Conservation (phyloP, 208 protist genomes). For the Balamuthia mandrillaris region DNA sequence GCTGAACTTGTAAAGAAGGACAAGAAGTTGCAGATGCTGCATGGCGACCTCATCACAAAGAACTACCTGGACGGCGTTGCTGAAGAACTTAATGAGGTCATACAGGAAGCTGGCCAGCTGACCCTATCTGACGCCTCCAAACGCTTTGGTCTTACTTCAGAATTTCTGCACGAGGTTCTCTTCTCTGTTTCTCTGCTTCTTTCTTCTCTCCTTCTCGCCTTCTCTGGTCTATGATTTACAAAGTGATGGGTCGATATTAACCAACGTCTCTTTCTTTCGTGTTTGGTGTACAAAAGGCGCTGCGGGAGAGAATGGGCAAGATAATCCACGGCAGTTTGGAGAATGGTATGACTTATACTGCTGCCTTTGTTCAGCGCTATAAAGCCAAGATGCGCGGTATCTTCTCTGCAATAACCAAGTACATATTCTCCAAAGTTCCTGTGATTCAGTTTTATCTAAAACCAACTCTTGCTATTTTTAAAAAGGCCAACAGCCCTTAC, state of each 20-base stretch:
- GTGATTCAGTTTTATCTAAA: not conserved
- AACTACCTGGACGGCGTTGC: slow-evolving; percentile 57
- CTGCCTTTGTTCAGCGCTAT: slow-evolving; percentile 53
- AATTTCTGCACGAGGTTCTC: slow-evolving; percentile 42
- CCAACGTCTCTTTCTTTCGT: too few species aligned
- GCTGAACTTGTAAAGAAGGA: slow-evolving; percentile 7
- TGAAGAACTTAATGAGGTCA: slow-evolving; percentile 56
- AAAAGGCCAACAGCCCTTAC: not conserved
- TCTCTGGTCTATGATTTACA: too few species aligned
- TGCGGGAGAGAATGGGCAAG: slow-evolving; percentile 37
- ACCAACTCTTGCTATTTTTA: not conserved
- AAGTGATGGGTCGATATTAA: too few species aligned
- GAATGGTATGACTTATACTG: slow-evolving; percentile 50
- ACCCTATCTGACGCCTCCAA: slow-evolving; percentile 45
- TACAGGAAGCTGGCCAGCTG: slow-evolving; percentile 51
- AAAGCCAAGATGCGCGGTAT: slow-evolving; percentile 54
- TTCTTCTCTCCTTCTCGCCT: too few species aligned
- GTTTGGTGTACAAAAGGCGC: too few species aligned
- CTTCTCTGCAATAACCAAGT: slow-evolving; percentile 53
- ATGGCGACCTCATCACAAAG: slow-evolving; percentile 58
- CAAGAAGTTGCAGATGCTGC: slow-evolving; percentile 34
- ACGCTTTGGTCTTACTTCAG: slow-evolving; percentile 44
- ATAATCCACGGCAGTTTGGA: slow-evolving; percentile 47
- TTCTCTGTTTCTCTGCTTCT: not conserved
- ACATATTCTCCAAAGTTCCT: not conserved